A percentile compares a stretch with the other conserved stretches of the same genome.
Evolutionary conservation across 2,329 filamentous ascomycete species (phyloP).

Genomic region (Periconia macrospinosa): DNA sequence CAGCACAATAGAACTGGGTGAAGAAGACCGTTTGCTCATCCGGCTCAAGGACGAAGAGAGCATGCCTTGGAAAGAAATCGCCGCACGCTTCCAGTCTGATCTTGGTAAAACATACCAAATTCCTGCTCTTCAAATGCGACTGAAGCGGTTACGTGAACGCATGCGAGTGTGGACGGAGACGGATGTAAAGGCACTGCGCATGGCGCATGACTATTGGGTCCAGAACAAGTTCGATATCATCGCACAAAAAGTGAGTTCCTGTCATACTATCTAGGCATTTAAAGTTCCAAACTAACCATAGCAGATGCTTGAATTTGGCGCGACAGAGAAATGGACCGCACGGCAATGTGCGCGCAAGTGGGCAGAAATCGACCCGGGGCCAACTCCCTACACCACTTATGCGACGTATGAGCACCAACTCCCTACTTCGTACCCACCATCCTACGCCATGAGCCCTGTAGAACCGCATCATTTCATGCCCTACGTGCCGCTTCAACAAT

Average conservation of each 20-base stretch:
- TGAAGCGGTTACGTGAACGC: constrained; percentile 55
- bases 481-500: constrained; percentile 33
- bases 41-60: constrained; percentile 56
- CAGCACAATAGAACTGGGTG: constrained; percentile 47
- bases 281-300: constrained; percentile 11
- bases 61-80: constrained; percentile 59
- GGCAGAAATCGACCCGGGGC: constrained; percentile 47
- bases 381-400: constrained; percentile 36
- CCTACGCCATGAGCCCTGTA: constrained; percentile 41
- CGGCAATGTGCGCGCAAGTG: constrained; percentile 56
- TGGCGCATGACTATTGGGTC: constrained; percentile 57
- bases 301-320: constrained; percentile 56
- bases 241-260: constrained; percentile 47
- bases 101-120: constrained; percentile 54
- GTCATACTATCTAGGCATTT: not conserved
- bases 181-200: constrained; percentile 52
- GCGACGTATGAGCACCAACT: constrained; percentile 39
- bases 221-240: constrained; percentile 59
- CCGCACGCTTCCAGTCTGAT: constrained; percentile 52
- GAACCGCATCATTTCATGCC: constrained; percentile 35
- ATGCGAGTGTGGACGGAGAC: constrained; percentile 56
- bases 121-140: constrained; percentile 58
- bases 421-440: constrained; percentile 28
- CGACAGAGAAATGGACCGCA: constrained; percentile 54
- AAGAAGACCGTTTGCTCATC: constrained; percentile 55